phyloP scores from a whole-genome alignment of 805 yeast genomes.

The Starmerella riodocensis region DNA sequence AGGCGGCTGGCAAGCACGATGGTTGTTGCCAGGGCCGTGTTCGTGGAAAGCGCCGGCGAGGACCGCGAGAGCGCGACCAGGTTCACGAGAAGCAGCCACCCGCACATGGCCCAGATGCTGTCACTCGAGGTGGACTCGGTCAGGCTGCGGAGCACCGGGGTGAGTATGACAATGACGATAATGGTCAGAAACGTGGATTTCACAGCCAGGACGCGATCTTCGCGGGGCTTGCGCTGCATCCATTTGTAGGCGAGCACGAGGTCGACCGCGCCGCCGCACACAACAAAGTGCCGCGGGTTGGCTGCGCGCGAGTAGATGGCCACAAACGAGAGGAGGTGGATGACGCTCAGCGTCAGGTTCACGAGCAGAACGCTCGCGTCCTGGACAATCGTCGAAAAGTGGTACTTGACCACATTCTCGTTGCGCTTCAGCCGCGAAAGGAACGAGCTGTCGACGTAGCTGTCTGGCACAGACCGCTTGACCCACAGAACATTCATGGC shows the following conservation, averaged over 20 bases:
- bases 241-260: conserved; percentile 22
- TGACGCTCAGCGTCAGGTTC: conserved; percentile 49
- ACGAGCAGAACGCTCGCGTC: conserved; percentile 58
- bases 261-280: conserved; percentile 8
- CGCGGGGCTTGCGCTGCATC: conserved; percentile 12
- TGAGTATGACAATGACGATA: conserved; percentile 57
- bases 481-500: conserved; percentile 59
- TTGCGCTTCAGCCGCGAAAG: conserved; percentile 68
- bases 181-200: conserved; percentile 60
- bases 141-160: conserved; percentile 81
- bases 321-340: conserved; percentile 55
- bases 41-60: conserved; percentile 58
- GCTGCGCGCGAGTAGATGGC: conserved; percentile 32
- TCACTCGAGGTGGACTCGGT: conserved; percentile 84
- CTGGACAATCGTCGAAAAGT: conserved; percentile 48
- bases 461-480: conserved; percentile 78
- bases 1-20: conserved; percentile 85
- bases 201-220: conserved; percentile 26
- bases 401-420: conserved; percentile 55
- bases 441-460: conserved; percentile 72
- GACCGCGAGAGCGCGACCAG: conserved; percentile 57
- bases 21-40: conserved; percentile 70
- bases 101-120: conserved; percentile 85
- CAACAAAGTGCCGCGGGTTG: conserved; percentile 26
- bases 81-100: conserved; percentile 62